Conservation (phyloP, 306 rosid species). For the Ormosia emarginata region DNA sequence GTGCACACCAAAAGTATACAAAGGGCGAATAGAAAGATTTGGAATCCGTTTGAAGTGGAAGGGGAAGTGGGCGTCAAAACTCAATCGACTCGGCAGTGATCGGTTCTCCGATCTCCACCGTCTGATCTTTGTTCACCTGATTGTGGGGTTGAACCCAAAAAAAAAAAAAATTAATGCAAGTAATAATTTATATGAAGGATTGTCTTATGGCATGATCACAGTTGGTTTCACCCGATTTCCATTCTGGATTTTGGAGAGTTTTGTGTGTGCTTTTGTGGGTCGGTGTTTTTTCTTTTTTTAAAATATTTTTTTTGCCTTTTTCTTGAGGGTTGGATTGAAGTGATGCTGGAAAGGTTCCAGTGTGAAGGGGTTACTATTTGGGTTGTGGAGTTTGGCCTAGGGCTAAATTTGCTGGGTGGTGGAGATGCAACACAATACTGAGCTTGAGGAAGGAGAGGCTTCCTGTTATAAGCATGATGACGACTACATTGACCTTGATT, state of each 20-base stretch:
- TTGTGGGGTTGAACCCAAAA: background rate
- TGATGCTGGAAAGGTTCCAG: conserved; percentile 49
- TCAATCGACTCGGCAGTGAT: conserved; percentile 12
- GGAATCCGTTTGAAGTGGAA: conserved; percentile 6
- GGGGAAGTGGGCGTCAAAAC: conserved; percentile 15
- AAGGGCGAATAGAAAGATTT: conserved; percentile 2
- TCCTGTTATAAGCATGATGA: conserved; percentile 40
- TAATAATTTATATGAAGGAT: conserved; percentile 22
- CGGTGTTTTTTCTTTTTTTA: background rate
- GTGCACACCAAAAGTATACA: conserved; percentile 7
- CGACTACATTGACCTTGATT: conserved; percentile 46
- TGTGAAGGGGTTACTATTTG: conserved; percentile 34
- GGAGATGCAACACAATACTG: conserved; percentile 41
- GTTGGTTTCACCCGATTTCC: conserved; percentile 15
- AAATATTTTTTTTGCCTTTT: background rate
- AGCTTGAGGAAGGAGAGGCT: conserved; percentile 70
- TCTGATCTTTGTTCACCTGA: conserved; percentile 7
- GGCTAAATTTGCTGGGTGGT: conserved; percentile 25
- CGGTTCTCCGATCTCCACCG: conserved; percentile 16
- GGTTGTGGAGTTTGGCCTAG: conserved; percentile 30
- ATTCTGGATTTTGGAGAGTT: conserved; percentile 31
- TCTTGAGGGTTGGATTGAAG: conserved; percentile 17
- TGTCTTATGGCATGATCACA: conserved; percentile 8
- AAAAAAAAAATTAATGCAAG: too few relatives aligned
- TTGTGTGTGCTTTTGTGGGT: conserved; percentile 25